Base-by-base conservation (phyloP, 371 early-diverging fungal species). In the Nematocida ironsii region DNA sequence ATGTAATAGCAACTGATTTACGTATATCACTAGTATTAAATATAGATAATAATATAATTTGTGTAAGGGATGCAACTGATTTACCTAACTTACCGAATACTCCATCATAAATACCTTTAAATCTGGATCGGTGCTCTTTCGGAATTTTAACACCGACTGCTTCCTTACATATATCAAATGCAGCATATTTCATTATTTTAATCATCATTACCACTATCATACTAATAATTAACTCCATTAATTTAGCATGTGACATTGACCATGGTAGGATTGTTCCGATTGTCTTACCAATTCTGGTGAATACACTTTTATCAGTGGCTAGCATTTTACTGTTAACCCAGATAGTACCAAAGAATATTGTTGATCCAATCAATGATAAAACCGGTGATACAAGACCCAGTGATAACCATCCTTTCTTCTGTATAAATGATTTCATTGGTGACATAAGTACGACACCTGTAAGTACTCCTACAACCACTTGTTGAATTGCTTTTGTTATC, bases 81-180 rank as follows among this genome's bases (percentile, higher is more conserved):
- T 86, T 88, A 6, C 88, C 88, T 9, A 86, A 68, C 82, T 86
- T 88, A 20, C 84, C 83, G 68, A 78, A 83, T 4, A 86, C 64
- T 60, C 88, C 87, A 75, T 88, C 88, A 74, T 81, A 86, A 4
- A 88, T 62, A 50, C 86, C 85, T 72, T 86, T 86, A 62, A 78
- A 84, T 39, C 72, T 45, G 18, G 84, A 56, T 58, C 86, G 73
- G 70, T 84, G 82, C 44, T 68, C 54, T 42, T 72, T 72, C 60
- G 80, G 74, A 11, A 88, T 84, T 58, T 82, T 85, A 83, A 86
- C 85, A 39, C 85, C 72, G 6, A 88, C 57, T 39, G 82, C 73
- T 72, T 88, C 88, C 70, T 88, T 88, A 39, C 80, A 71, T 25
- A 86, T 82, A 75, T 88, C 88, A 82, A 86, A 86, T 5, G 82